Conservation (phyloP, 331 rosid species). For the Quercus phellos region DNA sequence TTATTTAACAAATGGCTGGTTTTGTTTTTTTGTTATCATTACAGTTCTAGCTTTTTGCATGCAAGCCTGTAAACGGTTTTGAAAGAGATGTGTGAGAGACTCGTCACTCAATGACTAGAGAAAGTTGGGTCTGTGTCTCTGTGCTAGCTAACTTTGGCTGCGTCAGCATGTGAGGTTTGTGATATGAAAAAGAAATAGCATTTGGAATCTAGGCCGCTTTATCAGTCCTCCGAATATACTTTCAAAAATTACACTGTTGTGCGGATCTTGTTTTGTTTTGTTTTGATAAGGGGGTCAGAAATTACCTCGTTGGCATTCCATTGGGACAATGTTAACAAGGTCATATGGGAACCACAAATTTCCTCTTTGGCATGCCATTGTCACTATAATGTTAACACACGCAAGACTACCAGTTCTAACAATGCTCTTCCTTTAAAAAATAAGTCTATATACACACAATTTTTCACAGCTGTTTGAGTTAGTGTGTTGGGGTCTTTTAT, state of each 20-base stretch:
- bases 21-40: conserved; percentile 40
- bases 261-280: conserved; percentile 20
- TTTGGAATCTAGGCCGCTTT: conserved; percentile 17
- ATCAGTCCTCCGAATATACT: conserved; percentile 12
- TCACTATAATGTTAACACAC: too few relatives aligned
- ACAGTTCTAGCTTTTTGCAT: conserved; percentile 41
- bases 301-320: background rate
- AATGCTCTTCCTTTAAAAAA: too few relatives aligned
- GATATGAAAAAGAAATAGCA: conserved; percentile 21
- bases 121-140: conserved; percentile 22
- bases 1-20: conserved; percentile 21
- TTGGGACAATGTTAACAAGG: too few relatives aligned
- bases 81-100: conserved; percentile 53
- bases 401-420: too few relatives aligned
- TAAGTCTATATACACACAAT: too few relatives aligned
- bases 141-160: conserved; percentile 14
- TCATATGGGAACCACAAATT: conserved; percentile 14
- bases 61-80: conserved; percentile 63
- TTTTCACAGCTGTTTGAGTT: too few relatives aligned
- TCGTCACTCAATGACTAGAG: conserved; percentile 19
- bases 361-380: too few relatives aligned
- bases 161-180: conserved; percentile 25
- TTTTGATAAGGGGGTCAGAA: conserved; percentile 18
- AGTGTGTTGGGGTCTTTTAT: too few relatives aligned
- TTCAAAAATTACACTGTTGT: conserved; percentile 18